Conservation (phyloP, 2,329 filamentous ascomycete species). For the Calonectria pseudoturangicola region DNA sequence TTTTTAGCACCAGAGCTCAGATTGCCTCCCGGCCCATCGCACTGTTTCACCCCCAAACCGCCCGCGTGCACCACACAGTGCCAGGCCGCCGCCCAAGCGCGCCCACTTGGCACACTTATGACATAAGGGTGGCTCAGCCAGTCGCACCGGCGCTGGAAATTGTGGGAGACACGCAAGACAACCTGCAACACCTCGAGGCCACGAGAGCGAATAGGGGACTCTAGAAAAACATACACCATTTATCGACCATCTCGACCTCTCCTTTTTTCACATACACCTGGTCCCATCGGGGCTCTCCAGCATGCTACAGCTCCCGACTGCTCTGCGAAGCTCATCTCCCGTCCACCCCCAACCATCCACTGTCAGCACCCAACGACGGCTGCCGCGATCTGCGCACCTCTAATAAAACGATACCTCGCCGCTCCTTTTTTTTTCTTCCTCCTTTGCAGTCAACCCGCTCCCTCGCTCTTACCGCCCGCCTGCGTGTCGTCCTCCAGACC, state of each 20-base stretch:
- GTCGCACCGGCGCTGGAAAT: slow-evolving; percentile 52
- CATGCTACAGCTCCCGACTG: slow-evolving; percentile 48
- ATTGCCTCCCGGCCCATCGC: slow-evolving; percentile 46
- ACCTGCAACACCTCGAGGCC: slow-evolving; percentile 53
- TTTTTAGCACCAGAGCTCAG: slow-evolving; percentile 45
- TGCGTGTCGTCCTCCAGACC: slow-evolving; percentile 35
- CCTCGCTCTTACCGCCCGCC: slow-evolving; percentile 5
- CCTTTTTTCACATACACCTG: slow-evolving; percentile 34
- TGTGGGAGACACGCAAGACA: slow-evolving; percentile 57
- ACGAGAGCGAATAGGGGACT: slow-evolving; percentile 55
- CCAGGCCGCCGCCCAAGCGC: slow-evolving; percentile 18
- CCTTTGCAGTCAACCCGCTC: background rate
- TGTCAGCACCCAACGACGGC: slow-evolving; percentile 50
- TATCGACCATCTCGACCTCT: slow-evolving; percentile 38
- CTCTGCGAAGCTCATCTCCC: slow-evolving; percentile 43
- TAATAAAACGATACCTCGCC: slow-evolving; percentile 24
- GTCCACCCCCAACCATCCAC: slow-evolving; percentile 52
- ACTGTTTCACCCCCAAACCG: slow-evolving; percentile 20
- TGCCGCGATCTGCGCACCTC: slow-evolving; percentile 40
- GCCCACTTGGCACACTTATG: slow-evolving; percentile 54
- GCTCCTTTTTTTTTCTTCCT: slow-evolving; percentile 25
- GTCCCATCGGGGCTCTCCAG: slow-evolving; percentile 38
- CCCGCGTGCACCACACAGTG: slow-evolving; percentile 44
- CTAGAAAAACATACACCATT: slow-evolving; percentile 45
- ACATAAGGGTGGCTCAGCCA: slow-evolving; percentile 57